Evolutionary conservation across 1,139 yeast genomes (phyloP), one percentile per base, ranked within the genome.

Genomic region (Saccharomyces hybrid): DNA sequence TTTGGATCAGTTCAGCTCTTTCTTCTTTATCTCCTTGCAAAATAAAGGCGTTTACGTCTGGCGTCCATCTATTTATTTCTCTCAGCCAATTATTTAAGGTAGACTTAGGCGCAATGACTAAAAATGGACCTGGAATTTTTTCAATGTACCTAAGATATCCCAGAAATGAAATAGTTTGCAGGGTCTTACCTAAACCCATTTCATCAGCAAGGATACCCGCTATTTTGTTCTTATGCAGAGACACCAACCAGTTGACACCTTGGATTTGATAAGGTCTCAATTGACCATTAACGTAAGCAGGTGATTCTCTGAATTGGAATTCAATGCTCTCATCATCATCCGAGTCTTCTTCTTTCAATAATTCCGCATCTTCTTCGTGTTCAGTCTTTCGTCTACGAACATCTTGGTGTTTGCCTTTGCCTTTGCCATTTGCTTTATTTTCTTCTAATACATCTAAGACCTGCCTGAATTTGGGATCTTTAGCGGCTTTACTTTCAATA

Each of bases 181-280:
- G 76, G 1, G 98, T 93, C 68, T 93, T 93, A 56, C 98, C 98
- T 55, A 93, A 77, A 1, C 99, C 99, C 98, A 93, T 93, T 70
- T 93, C 99, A 72, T 93, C 99, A 6, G 99, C 99, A 56, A 93
- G 76, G 52, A 93, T 91, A 49, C 98, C 98, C 0, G 95, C 83
- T 51, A 90, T 75, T 60, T 85, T 81, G 71, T 90, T 90, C 59
- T 85, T 90, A 66, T 87, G 85, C 54, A 91, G 73, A 1, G 89
- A 81, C 42, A 90, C 83, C 64, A 91, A 75, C 98, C 98, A 91
- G 71, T 91, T 91, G 59, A 91, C 76, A 52, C 98, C 98, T 69
- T 88, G 96, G 56, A 91, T 79, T 68, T 88, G 91, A 64, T 86
- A 91, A 60, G 87, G 91, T 63, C 97, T 78, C 58, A 91, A 73